Evolutionary conservation across 148 eudicot species (phyloP).

Genomic region (Rhododendron griersonianum): DNA sequence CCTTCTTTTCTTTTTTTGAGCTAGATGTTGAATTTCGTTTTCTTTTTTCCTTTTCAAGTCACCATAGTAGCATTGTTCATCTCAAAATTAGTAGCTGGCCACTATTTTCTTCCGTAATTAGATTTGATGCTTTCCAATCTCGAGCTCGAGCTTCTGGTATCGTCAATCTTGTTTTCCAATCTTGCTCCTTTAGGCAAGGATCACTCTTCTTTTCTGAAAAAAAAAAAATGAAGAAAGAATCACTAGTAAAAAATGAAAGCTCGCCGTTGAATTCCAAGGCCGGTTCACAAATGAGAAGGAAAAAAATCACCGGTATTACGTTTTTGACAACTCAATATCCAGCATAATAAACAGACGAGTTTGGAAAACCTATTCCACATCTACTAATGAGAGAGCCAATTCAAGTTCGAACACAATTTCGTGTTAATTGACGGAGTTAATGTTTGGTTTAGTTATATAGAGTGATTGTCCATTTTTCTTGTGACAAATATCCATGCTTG

Average conservation of each 20-base stretch:
- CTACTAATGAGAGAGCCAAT: too few species aligned
- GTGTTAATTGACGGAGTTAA: background rate
- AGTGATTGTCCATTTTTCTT: too few species aligned
- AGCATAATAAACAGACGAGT: background rate
- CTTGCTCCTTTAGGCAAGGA: too few species aligned
- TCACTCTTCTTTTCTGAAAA: too few species aligned
- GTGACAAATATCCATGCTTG: background rate
- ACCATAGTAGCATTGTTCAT: background rate
- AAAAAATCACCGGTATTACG: background rate
- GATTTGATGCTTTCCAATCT: background rate
- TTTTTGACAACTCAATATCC: background rate
- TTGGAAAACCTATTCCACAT: too few species aligned
- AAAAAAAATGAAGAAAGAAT: background rate
- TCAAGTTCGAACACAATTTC: background rate
- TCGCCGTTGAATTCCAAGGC: background rate
- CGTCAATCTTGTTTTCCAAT: too few species aligned
- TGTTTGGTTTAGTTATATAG: background rate
- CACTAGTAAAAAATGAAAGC: background rate
- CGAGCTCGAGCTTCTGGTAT: too few species aligned
- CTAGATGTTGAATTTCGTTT: background rate
- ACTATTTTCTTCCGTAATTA: background rate
- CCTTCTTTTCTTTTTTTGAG: background rate
- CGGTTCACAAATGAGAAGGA: background rate
- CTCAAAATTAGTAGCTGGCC: background rate
- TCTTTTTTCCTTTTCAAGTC: background rate